Percentiles rank a stretch among this genome's conserved stretches.
Evolutionary conservation across 208 protist genomes (phyloP).

Genomic region (Leishmania tarentolae): DNA sequence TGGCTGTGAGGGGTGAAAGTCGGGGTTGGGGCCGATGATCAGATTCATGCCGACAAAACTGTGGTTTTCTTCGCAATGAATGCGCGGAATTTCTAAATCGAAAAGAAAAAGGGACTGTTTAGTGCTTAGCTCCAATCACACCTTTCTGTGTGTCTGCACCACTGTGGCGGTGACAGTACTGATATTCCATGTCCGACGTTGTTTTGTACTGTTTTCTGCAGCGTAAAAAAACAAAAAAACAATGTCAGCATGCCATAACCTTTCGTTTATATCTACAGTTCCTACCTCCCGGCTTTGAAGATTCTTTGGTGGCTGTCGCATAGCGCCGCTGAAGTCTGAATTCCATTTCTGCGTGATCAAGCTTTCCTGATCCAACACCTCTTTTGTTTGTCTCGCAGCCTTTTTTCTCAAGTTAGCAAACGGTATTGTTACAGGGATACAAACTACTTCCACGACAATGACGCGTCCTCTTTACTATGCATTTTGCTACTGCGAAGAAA

Average conservation of each 20-base stretch:
- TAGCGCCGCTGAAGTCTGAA: background rate
- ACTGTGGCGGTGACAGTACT: no score
- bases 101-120: no score
- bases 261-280: background rate
- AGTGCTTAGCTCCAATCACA: background rate
- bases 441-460: background rate
- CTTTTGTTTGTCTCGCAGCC: background rate
- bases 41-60: background rate
- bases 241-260: background rate
- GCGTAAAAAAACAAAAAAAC: background rate
- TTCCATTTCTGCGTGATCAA: background rate
- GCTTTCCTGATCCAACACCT: background rate
- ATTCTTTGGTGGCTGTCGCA: background rate
- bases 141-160: background rate
- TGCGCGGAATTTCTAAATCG: no score
- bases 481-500: conserved; percentile 48
- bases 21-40: background rate
- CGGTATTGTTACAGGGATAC: background rate
- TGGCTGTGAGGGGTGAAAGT: background rate
- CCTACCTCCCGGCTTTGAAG: background rate
- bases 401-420: background rate
- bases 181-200: background rate
- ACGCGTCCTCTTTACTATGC: conserved; percentile 20
- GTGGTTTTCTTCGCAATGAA: background rate
- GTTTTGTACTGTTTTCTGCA: background rate